phyloP scores from a whole-genome alignment of 2,329 filamentous ascomycete species.

The Cladosporium austrohemisphaericum region DNA sequence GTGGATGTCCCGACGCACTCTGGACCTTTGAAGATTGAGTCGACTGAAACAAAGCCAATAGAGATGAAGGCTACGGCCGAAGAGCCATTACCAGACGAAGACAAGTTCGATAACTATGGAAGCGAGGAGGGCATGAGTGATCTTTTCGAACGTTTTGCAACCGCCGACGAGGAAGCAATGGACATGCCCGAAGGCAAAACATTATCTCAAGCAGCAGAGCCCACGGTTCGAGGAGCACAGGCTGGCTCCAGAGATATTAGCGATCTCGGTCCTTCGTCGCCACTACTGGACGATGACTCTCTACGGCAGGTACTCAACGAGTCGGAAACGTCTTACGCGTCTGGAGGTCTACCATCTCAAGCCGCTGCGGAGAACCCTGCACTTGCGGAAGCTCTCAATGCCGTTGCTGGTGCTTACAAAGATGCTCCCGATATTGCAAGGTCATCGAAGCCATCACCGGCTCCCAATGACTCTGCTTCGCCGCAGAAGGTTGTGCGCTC shows the following conservation, averaged over 20 bases:
- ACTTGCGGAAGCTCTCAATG: constrained; percentile 1
- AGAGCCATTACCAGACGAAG: too few species aligned
- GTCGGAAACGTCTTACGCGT: constrained; percentile 9
- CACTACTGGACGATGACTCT: constrained; percentile 4
- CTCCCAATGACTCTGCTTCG: neutral
- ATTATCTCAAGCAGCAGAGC: neutral
- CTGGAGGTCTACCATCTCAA: constrained; percentile 8
- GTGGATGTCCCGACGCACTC: too few species aligned
- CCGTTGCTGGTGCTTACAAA: neutral
- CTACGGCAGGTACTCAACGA: neutral
- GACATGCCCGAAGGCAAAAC: neutral
- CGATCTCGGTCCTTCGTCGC: neutral
- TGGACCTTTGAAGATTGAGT: too few species aligned
- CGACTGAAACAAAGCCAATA: too few species aligned
- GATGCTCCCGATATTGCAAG: neutral
- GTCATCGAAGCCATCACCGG: neutral
- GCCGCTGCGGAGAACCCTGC: constrained; percentile 5
- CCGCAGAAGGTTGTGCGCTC: too few species aligned
- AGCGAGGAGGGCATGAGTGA: too few species aligned
- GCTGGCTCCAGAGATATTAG: neutral
- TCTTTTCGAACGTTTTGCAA: too few species aligned
- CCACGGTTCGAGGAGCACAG: too few species aligned
- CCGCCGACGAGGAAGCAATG: neutral
- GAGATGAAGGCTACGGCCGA: too few species aligned
- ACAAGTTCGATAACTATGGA: too few species aligned